Evolutionary conservation across 495 filamentous ascomycete genomes (phyloP).

Genomic region (Xylaria intraflava): DNA sequence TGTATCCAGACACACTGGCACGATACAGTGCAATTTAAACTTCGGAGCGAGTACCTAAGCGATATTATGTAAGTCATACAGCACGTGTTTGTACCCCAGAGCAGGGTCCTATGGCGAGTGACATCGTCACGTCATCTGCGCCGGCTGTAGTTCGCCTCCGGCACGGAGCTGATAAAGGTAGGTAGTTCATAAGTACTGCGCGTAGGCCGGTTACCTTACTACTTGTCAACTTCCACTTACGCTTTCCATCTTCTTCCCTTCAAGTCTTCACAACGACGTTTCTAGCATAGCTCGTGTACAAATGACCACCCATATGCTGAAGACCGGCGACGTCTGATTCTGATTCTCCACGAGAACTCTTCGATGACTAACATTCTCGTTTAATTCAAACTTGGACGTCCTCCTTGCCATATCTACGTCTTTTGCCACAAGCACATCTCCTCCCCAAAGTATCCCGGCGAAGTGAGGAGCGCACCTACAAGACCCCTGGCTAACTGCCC

Average conservation of each 20-base stretch:
- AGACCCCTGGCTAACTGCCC: neutral
- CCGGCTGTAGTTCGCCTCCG: neutral
- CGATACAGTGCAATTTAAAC: too few relatives aligned
- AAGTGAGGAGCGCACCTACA: neutral
- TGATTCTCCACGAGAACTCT: neutral
- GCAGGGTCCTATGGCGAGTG: neutral
- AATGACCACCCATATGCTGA: too few relatives aligned
- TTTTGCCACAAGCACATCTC: neutral
- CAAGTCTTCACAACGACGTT: neutral
- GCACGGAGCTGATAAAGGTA: too few relatives aligned
- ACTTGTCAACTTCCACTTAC: neutral
- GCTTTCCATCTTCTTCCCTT: neutral
- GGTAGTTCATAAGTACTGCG: too few relatives aligned
- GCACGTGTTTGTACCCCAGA: too few relatives aligned
- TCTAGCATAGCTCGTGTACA: neutral
- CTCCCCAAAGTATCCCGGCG: neutral
- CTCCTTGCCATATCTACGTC: neutral
- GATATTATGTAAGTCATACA: neutral
- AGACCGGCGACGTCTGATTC: neutral
- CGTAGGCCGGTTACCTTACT: too few relatives aligned
- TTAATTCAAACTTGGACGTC: neutral
- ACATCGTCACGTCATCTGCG: slow-evolving; percentile 6
- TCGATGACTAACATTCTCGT: neutral
- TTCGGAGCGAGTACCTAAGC: too few relatives aligned
- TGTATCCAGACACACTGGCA: too few relatives aligned